These are phyloP conservation scores for Fusarium coffeatum DNA, from an alignment of 2,329 filamentous ascomycete species.

Conservation along the genomic window DNA sequence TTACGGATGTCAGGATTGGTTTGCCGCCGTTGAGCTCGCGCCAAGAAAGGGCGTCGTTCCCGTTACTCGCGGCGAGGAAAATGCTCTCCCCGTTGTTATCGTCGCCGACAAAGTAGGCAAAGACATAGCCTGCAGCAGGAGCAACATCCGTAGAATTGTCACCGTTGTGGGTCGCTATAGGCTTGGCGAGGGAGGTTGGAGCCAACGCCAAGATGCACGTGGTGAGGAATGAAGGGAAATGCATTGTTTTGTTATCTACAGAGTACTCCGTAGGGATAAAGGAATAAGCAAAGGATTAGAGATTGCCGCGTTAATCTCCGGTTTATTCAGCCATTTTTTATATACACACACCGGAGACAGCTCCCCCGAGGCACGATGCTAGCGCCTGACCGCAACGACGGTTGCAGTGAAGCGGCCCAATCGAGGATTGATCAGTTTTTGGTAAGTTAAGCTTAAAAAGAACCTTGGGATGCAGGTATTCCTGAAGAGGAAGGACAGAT, in stretches of 20 bases:
- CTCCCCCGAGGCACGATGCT: background rate
- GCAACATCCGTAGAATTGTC: background rate
- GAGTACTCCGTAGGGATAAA: background rate
- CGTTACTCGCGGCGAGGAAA: conserved; percentile 13
- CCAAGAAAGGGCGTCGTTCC: background rate
- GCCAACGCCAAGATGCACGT: conserved; percentile 11
- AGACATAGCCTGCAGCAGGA: conserved; percentile 2
- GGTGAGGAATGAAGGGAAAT: background rate
- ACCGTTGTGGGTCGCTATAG: background rate
- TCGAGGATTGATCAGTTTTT: background rate
- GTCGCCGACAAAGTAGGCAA: conserved; percentile 8
- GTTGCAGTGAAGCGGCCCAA: background rate
- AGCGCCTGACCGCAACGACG: background rate
- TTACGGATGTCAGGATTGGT: background rate
- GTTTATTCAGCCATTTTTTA: background rate
- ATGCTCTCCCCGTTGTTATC: conserved; percentile 10
- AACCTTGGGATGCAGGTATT: conserved; percentile 4
- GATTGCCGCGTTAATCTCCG: background rate
- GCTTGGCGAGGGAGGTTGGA: conserved; percentile 9
- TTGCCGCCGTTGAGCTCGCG: background rate
- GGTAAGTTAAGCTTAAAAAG: conserved; percentile 2
- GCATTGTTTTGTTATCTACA: background rate
- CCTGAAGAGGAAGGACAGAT: background rate
- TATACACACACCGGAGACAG: background rate
- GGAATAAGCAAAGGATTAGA: background rate